Base-by-base conservation (phyloP, 73 alveolate species). In the Paramecium biaurelia region DNA sequence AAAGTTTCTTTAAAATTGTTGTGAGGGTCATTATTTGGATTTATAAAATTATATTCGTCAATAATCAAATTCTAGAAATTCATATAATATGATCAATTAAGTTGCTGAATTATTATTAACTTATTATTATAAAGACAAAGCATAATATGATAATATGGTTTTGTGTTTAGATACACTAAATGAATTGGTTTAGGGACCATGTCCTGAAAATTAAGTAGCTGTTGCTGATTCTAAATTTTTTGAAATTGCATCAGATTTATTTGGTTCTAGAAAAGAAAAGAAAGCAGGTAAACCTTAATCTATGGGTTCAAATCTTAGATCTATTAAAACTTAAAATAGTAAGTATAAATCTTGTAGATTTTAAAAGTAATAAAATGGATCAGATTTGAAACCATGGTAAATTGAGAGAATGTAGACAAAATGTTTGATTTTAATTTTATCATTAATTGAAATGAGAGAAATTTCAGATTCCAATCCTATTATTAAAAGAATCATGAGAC, bases 171-270 rank as follows among this genome's bases (percentile, higher is more conserved):
- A 93, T 20, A 92, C 96, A 10, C 32, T 93, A 9, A 93, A 93
- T 92, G 96, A 93, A 82, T 72, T 90, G 14, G 93, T 93, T 0
- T 89, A 93, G 37, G 96, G 96, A 5, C 96, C 96, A 26, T 93
- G 96, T 47, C 88, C 72, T 37, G 96, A 93, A 58, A 93, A 93
- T 72, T 72, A 93, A 59, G 79, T 49, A 26, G 95, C 90, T 28
- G 92, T 93, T 37, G 45, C 93, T 12, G 94, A 93, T 20, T 35
- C 95, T 30, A 92, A 93, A 43, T 93, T 93, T 76, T 56, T 93
- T 15, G 96, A 93, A 76, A 92, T 93, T 7, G 95, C 96, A 11
- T 89, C 53, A n/a, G 92, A 89, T 45, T 49, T 93, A 42, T 79
- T 93, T 38, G 37, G 90, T 32, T 34, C 32, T 0, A 85, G 85